Evolutionary conservation across 805 yeast species (phyloP).

Genomic region (Sungouiozyma ichnusensis): DNA sequence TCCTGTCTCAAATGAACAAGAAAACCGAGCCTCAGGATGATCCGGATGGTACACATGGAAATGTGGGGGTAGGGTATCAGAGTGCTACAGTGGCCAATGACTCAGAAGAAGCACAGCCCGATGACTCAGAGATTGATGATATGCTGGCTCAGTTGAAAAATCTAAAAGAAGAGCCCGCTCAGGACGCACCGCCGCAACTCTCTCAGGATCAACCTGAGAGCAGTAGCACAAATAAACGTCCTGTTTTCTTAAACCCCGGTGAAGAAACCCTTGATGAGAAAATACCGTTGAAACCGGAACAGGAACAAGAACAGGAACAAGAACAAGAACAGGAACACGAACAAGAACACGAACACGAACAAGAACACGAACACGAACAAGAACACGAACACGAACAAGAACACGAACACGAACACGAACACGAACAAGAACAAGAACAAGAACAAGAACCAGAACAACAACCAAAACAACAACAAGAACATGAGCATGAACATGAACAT

Average conservation of each 20-base stretch:
- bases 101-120: neutral
- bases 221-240: neutral
- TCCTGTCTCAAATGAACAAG: constrained; percentile 14
- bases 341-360: constrained; percentile 1
- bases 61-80: neutral
- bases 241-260: neutral
- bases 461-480: too few species aligned
- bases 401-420: neutral
- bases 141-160: constrained; percentile 1
- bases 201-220: neutral
- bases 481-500: constrained; percentile 2
- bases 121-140: neutral
- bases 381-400: neutral
- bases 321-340: neutral
- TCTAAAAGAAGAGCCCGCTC: neutral
- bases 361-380: constrained; percentile 2
- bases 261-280: neutral
- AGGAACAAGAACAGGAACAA: neutral
- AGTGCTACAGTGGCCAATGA: constrained; percentile 1
- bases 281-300: too few species aligned
- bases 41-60: neutral
- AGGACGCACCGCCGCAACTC: neutral
- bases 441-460: neutral
- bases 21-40: constrained; percentile 2
- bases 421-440: neutral